Conservation (phyloP, 2,329 filamentous ascomycete genomes). For the Colletotrichum abscissum region DNA sequence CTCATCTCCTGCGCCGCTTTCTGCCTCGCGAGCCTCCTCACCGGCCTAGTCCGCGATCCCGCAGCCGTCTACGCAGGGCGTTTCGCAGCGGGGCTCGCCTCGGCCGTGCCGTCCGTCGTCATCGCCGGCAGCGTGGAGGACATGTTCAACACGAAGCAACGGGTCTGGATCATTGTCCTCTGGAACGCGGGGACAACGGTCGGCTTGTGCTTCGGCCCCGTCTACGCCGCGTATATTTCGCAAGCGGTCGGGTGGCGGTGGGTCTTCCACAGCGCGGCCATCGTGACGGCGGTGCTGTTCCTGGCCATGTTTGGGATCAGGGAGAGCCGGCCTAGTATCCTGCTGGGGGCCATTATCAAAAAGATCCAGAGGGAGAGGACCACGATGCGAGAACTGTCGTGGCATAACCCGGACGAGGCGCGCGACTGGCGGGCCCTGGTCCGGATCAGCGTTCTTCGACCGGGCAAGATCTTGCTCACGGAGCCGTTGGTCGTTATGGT, state of each 20-base stretch:
- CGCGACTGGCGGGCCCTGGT: slow-evolving; percentile 50
- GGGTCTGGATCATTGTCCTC: slow-evolving; percentile 58
- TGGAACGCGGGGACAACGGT: slow-evolving; percentile 56
- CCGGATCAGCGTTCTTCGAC: slow-evolving; percentile 52
- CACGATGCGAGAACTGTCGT: slow-evolving; percentile 35
- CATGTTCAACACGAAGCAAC: slow-evolving; percentile 56
- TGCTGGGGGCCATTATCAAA: slow-evolving; percentile 45
- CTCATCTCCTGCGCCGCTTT: slow-evolving; percentile 46
- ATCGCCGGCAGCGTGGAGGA: slow-evolving; percentile 61
- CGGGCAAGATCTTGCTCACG: slow-evolving; percentile 53
- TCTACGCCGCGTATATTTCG: slow-evolving; percentile 54
- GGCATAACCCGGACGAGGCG: slow-evolving; percentile 51
- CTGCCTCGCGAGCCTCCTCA: slow-evolving; percentile 48
- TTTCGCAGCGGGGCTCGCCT: slow-evolving; percentile 55
- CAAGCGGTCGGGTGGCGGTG: slow-evolving; percentile 53
- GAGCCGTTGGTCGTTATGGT: slow-evolving; percentile 59
- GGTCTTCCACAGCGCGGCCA: slow-evolving; percentile 56
- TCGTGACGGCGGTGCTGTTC: slow-evolving; percentile 47
- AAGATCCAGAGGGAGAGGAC: slow-evolving; percentile 20
- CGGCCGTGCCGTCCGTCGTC: slow-evolving; percentile 59
- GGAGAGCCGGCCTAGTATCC: slow-evolving; percentile 56
- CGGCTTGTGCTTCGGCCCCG: slow-evolving; percentile 55
- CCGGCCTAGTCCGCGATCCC: slow-evolving; percentile 49
- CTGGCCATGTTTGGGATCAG: slow-evolving; percentile 49
- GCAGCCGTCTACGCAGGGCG: slow-evolving; percentile 52